These are phyloP conservation scores for Trichosporon sp. DNA, from an alignment of 1,284 basidiomycete species.

Conservation along the genomic window DNA sequence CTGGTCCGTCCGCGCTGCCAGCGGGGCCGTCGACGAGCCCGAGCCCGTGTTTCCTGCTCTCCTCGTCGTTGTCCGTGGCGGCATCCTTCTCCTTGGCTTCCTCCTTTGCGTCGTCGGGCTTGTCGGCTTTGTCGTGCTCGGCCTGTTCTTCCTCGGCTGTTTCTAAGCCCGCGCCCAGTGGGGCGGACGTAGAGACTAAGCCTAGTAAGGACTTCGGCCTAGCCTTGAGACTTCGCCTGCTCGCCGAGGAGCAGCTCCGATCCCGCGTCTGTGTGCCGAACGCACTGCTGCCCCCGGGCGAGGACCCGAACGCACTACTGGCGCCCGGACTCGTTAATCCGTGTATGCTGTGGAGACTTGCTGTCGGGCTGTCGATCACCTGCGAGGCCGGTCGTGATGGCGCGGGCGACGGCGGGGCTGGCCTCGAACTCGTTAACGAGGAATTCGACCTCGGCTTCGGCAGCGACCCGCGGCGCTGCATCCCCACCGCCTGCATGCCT, in stretches of 20 bases:
- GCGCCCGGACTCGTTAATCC: neutral
- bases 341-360: slow-evolving; percentile 7
- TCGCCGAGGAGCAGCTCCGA: neutral
- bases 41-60: neutral
- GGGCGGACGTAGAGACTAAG: neutral
- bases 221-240: neutral
- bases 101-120: neutral
- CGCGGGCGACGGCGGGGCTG: slow-evolving; percentile 40
- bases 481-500: neutral
- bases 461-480: neutral
- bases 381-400: slow-evolving; percentile 33
- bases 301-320: neutral
- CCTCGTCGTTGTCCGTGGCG: neutral
- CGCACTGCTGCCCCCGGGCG: neutral
- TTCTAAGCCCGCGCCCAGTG: neutral
- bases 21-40: neutral
- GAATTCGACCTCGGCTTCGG: slow-evolving; percentile 27
- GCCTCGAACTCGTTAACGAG: slow-evolving; percentile 31
- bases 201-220: neutral
- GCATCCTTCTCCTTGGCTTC: neutral
- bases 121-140: neutral
- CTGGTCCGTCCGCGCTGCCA: neutral
- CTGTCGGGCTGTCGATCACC: slow-evolving; percentile 15
- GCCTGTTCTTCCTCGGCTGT: neutral
- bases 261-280: neutral